Evolutionary conservation across 2,329 filamentous ascomycete species (phyloP).

Genomic region (Penicillium sp.): DNA sequence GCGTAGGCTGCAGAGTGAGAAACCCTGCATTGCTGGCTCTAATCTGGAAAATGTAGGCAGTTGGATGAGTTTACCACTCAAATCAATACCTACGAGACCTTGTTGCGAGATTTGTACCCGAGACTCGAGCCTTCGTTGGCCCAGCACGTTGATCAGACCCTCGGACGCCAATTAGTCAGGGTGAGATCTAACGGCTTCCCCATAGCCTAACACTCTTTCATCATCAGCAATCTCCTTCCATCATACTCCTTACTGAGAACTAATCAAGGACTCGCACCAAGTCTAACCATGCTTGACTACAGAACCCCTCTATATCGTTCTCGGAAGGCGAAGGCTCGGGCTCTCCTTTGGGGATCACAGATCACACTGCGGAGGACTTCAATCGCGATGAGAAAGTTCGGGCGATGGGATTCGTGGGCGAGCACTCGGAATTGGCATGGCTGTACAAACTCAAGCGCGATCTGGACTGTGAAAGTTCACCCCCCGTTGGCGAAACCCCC

Average conservation of each 20-base stretch:
- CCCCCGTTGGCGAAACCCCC: slow-evolving; percentile 17
- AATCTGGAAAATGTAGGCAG: slow-evolving; percentile 31
- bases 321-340: slow-evolving; percentile 20
- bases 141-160: slow-evolving; percentile 35
- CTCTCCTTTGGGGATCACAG: slow-evolving; percentile 38
- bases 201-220: not conserved
- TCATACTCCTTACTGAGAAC: not conserved
- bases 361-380: slow-evolving; percentile 48
- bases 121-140: slow-evolving; percentile 36
- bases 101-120: slow-evolving; percentile 37
- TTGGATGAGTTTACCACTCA: slow-evolving; percentile 41
- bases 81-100: slow-evolving; percentile 37
- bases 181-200: slow-evolving; percentile 26
- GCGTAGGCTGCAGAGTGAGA: slow-evolving; percentile 15
- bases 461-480: slow-evolving; percentile 31
- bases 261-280: not conserved
- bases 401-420: slow-evolving; percentile 46
- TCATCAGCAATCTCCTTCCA: slow-evolving; percentile 2
- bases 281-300: not conserved
- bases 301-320: not conserved
- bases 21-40: slow-evolving; percentile 13
- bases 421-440: slow-evolving; percentile 49
- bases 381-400: slow-evolving; percentile 42
- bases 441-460: slow-evolving; percentile 43
- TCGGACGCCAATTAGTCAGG: slow-evolving; percentile 30